Evolutionary conservation across 2,329 filamentous ascomycete genomes (phyloP), one percentile per base, ranked within the genome.

Genomic region (Sphaerostilbella broomeana): DNA sequence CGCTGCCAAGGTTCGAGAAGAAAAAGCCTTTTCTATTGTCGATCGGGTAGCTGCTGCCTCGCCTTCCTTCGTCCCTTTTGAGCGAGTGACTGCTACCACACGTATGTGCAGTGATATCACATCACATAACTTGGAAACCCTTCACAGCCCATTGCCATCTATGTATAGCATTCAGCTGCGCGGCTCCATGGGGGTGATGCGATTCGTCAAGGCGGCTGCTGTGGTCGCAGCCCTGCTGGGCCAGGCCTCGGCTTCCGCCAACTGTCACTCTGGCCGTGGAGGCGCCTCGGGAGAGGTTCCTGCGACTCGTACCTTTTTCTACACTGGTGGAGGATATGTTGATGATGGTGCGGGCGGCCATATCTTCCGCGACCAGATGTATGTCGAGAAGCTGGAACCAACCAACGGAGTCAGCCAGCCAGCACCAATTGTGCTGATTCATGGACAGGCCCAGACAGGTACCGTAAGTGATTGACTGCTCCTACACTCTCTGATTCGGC

Each of bases 321-420:
- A 62, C 40, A 51, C 59, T 6, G 63, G 62, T 21, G 64, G 63
- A 5, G 42, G 49, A 4, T 67, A 65, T 45, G 55, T 51, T 21
- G 29, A 50, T 19, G 50, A 60, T 32, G 51, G 47, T 10, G 38
- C 47, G 2, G 58, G 57, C 2, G 54, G 48, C 4, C 55, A 63
- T 43, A 49, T 57, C 28, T 49, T 56, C 16, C 53, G 53, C 19
- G 62, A 63, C 38, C 72, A 76, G 57, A 72, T 75, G 61, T 75
- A 76, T 47, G 69, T 75, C 19, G 73, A 76, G 56, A 61, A 60
- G 40, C 58, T 74, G 12, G 47, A 49, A 6, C 67, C 69, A 11
- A 43, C 50, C 13, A 15, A 28, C 9, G 53, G 51, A 22, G 49
- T 42, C 21, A 47, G 35, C 26, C 52, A 51, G 31, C 28, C 44